Conservation (phyloP, 305 asterid species). For the Solanum hybrid region DNA sequence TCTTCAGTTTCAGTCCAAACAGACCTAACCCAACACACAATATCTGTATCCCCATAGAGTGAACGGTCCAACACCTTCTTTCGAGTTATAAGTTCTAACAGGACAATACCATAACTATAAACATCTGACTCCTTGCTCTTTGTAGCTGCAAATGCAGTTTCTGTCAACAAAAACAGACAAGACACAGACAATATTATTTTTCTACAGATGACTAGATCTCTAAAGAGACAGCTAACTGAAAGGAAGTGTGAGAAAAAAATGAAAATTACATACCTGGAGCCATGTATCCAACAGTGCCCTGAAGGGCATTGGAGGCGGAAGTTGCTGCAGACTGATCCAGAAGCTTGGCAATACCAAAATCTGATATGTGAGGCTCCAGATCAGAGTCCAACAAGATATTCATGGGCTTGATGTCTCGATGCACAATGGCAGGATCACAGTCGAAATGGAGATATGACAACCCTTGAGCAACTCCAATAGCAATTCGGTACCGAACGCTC, state of each 20-base stretch:
- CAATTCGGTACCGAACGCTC: conserved; percentile 50
- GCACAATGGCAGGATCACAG: conserved; percentile 72
- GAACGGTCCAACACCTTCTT: conserved; percentile 51
- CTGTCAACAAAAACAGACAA: conserved; percentile 29
- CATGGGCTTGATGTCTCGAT: conserved; percentile 73
- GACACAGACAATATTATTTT: not conserved
- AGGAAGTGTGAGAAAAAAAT: not conserved
- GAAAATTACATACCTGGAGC: conserved; percentile 70
- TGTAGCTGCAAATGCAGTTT: conserved; percentile 49
- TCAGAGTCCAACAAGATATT: conserved; percentile 74
- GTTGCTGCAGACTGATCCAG: conserved; percentile 52
- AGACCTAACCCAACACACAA: conserved; percentile 46
- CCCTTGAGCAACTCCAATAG: conserved; percentile 82
- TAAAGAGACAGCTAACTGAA: not conserved
- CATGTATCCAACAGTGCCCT: conserved; percentile 74
- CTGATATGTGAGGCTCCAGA: conserved; percentile 77
- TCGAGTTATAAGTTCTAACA: conserved; percentile 68
- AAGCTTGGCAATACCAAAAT: conserved; percentile 84
- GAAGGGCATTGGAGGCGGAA: conserved; percentile 29
- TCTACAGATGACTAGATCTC: not conserved
- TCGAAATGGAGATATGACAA: conserved; percentile 80
- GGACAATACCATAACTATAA: conserved; percentile 71
- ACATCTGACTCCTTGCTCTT: conserved; percentile 69
- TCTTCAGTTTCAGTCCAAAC: conserved; percentile 37
- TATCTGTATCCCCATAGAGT: conserved; percentile 37